A percentile compares a stretch with the other conserved stretches of the same genome.
Evolutionary conservation across 2,329 filamentous ascomycete species (phyloP).

Genomic region (Alternaria consortialis): DNA sequence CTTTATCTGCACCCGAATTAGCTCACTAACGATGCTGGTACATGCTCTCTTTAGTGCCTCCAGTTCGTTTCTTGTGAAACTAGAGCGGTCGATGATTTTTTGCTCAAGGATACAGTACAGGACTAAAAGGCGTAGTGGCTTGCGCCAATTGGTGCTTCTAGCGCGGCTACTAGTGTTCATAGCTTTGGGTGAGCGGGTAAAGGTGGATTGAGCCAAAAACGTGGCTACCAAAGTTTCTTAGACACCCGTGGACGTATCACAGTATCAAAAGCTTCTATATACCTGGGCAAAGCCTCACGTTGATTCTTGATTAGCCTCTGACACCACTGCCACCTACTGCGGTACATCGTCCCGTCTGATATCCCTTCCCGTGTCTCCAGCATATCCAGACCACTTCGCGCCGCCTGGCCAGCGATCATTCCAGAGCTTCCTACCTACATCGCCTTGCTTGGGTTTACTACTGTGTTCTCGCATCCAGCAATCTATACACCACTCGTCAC

Average conservation of each 20-base stretch:
- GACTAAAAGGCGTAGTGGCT: neutral
- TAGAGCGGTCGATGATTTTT: neutral
- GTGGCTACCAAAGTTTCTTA: neutral
- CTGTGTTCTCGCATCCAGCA: slow-evolving; percentile 18
- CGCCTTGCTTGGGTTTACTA: neutral
- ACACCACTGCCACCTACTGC: slow-evolving; percentile 1
- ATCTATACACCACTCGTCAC: slow-evolving; percentile 22
- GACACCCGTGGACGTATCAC: neutral
- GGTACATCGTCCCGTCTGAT: slow-evolving; percentile 20
- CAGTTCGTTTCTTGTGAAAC: neutral
- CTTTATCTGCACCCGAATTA: neutral
- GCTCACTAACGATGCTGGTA: neutral
- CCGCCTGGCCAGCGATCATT: slow-evolving; percentile 17
- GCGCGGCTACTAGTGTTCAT: neutral
- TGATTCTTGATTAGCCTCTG: neutral
- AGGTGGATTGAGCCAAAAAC: neutral
- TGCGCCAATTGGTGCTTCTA: neutral
- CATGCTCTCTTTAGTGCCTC: neutral
- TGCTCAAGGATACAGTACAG: neutral
- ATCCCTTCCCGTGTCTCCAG: slow-evolving; percentile 4
- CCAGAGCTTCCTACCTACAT: slow-evolving; percentile 1
- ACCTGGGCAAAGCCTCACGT: neutral
- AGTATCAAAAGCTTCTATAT: neutral
- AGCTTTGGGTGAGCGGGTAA: neutral
- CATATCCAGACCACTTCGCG: slow-evolving; percentile 14